These are phyloP conservation scores for Podospora anserina DNA, from an alignment of 495 filamentous ascomycete genomes.

Conservation along the genomic window DNA sequence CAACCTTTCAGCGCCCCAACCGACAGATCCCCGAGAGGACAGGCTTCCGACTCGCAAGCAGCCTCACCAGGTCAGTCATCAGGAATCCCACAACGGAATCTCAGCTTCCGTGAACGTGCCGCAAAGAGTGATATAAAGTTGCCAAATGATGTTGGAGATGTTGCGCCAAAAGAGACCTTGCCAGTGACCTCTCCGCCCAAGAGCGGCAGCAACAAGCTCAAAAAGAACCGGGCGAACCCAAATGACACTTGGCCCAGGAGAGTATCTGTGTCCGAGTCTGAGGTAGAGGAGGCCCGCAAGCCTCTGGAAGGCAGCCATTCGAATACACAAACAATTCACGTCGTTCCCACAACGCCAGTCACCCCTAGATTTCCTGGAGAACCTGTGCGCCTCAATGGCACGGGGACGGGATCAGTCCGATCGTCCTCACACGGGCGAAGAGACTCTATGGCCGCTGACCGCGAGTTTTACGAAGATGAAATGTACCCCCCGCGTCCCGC, in stretches of 20 bases:
- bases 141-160: constrained; percentile 28
- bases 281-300: background rate
- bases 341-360: background rate
- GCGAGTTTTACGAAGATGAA: constrained; percentile 17
- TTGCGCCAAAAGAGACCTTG: constrained; percentile 21
- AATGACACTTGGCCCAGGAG: constrained; percentile 37
- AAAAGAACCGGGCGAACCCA: constrained; percentile 40
- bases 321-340: background rate
- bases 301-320: background rate
- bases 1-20: constrained; percentile 25
- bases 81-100: constrained; percentile 44
- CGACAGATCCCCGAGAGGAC: constrained; percentile 29
- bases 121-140: constrained; percentile 37
- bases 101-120: constrained; percentile 51
- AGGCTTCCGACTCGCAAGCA: constrained; percentile 31
- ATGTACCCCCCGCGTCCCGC: constrained; percentile 12
- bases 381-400: background rate
- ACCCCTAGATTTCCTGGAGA: background rate
- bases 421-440: constrained; percentile 13
- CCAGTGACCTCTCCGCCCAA: constrained; percentile 33
- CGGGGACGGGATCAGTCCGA: background rate
- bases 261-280: constrained; percentile 27
- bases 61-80: constrained; percentile 25
- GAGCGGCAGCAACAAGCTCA: constrained; percentile 48
- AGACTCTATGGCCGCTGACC: constrained; percentile 8